Percentiles rank a stretch among this genome's conserved stretches.
phyloP scores from a whole-genome alignment of 257 asterid genomes.

The Nicotiana paniculata region DNA sequence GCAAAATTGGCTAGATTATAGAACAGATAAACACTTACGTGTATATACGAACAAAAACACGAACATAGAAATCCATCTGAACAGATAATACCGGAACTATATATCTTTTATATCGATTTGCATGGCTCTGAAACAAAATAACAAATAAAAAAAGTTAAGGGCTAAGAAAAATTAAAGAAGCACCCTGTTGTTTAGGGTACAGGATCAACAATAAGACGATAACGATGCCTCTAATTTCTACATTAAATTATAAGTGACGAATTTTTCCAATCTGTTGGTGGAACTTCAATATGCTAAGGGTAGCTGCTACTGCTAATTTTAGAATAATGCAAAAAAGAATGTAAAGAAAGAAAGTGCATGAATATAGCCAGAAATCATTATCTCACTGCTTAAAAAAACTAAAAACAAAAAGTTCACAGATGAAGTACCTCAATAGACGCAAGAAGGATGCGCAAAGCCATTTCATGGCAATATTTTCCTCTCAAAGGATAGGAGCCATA shows the following conservation, averaged over 20 bases:
- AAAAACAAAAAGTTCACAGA: background rate
- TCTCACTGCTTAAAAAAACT: background rate
- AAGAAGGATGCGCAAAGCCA: constrained; percentile 97
- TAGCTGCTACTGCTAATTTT: background rate
- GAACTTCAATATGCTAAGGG: background rate
- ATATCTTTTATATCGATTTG: constrained; percentile 90
- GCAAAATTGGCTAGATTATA: background rate
- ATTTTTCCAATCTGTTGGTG: background rate
- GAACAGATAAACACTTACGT: constrained; percentile 51
- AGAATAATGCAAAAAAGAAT: background rate
- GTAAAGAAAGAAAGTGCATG: background rate
- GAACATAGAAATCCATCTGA: constrained; percentile 94
- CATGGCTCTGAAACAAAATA: constrained; percentile 75
- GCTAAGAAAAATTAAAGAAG: background rate
- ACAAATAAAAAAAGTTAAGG: background rate
- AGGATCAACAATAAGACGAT: background rate
- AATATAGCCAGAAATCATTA: background rate
- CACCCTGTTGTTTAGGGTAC: background rate
- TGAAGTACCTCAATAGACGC: constrained; percentile 83
- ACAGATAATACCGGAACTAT: constrained; percentile 90
- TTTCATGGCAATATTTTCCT: constrained; percentile 95
- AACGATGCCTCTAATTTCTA: background rate
- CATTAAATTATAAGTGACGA: background rate
- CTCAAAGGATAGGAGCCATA: constrained; percentile 91
- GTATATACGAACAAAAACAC: constrained; percentile 88